These are phyloP conservation scores for Claviceps cyperi DNA, from an alignment of 2,329 filamentous ascomycete species.

Conservation along the genomic window DNA sequence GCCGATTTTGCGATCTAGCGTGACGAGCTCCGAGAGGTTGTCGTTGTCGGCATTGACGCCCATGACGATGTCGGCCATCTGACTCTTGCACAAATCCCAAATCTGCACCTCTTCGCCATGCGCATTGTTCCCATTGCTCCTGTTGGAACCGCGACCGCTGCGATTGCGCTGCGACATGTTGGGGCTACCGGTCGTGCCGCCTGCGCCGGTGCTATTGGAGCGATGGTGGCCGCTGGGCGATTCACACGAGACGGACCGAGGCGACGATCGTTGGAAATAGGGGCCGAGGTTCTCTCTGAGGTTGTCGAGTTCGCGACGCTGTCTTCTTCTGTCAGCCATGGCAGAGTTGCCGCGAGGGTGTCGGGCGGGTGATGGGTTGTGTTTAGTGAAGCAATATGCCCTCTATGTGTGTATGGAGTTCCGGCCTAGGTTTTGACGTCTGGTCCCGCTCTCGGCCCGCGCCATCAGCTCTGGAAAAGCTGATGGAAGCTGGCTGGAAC, in stretches of 20 bases:
- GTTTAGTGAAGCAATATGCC: background rate
- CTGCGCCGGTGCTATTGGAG: constrained; percentile 4
- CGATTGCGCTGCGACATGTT: constrained; percentile 30
- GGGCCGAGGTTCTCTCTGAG: constrained; percentile 21
- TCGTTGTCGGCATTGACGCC: constrained; percentile 29
- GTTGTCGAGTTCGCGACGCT: constrained; percentile 18
- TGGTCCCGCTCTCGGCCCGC: background rate
- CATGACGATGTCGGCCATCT: constrained; percentile 24
- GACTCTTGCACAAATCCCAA: constrained; percentile 26
- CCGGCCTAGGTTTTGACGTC: background rate
- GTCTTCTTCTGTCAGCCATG: constrained; percentile 22
- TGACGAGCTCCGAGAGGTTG: constrained; percentile 24
- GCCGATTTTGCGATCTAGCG: constrained; percentile 26
- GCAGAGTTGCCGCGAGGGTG: background rate
- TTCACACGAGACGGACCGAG: constrained; percentile 6
- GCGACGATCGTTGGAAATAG: constrained; percentile 16
- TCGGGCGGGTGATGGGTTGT: background rate
- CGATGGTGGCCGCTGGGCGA: constrained; percentile 5
- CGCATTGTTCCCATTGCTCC: constrained; percentile 25
- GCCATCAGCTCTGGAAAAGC: background rate
- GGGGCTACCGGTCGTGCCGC: background rate
- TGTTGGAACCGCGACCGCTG: constrained; percentile 28
- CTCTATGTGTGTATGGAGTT: too few species aligned
- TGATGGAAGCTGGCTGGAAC: background rate
- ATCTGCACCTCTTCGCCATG: constrained; percentile 30